Base-by-base conservation (phyloP, 257 asterid species). In the Orobanche coerulescens region DNA sequence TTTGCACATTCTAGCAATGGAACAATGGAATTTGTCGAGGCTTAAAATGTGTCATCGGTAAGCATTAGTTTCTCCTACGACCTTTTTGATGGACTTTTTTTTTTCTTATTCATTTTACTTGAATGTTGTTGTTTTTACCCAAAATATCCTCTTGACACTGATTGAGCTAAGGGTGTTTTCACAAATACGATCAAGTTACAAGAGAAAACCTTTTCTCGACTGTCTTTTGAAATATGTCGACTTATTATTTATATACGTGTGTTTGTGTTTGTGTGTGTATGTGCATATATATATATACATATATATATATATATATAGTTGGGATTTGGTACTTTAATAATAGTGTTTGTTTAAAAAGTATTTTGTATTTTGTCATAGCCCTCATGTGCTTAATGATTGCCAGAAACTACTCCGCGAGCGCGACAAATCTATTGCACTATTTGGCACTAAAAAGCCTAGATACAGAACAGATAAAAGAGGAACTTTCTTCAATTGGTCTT, bases 1-100 rank as follows among this genome's bases (percentile, higher is more conserved):
- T 24, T 69, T 85, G 63, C 94, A 85, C 73, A 74, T 85, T 69
- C 79, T 82, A 46, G 94, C 94, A 15, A 82, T 85, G 94, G 94
- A 85, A 67, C 90, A 82, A 62, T 85, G 94, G 94, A 85, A 85
- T 33, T 67, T 82, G 16, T 72, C 82, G 9, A 76, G 80, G 67
- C 81, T 85, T 59, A 80, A 80, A 76, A 54, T 60, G 71, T 82
- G 87, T 66, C 82, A 76, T 71, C 64, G 70, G 94, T 85, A 61
- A 13, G 73, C 64, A 39, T 60, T 67, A 20, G 18, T 53, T 49
- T 62, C 70, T 62, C 22, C 16, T 58, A 63, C 58, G 48, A 46
- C 34, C 16, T 51, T 36, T 53, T 59, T 15, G 47, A 26, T 30
- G 9, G 9, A 52, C 46, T 33, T 58, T 57, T 48, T 61, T 37